These are phyloP conservation scores for Aristolochia fimbriata DNA, from an alignment of 164 flowering plant species.

Conservation along the genomic window DNA sequence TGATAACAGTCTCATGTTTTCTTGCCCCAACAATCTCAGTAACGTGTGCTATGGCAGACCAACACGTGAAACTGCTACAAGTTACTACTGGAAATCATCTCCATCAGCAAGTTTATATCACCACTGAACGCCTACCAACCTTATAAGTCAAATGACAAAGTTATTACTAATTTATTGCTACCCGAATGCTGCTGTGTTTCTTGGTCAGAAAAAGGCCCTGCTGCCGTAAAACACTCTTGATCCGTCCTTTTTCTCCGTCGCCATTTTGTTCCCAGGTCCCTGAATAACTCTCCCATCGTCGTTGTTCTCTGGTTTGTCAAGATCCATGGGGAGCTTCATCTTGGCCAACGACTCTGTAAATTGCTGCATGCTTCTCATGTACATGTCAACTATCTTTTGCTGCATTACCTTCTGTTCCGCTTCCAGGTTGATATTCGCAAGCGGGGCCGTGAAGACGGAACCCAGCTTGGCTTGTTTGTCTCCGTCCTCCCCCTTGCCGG, in stretches of 20 bases:
- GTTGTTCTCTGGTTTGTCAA: conserved; percentile 31
- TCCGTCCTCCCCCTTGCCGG: conserved; percentile 26
- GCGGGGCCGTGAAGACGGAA: conserved; percentile 37
- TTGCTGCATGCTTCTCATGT: conserved; percentile 94
- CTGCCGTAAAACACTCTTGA: conserved; percentile 86
- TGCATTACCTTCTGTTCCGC: conserved; percentile 77
- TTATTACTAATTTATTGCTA: no score
- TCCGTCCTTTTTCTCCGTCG: conserved; percentile 47
- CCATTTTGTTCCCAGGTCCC: conserved; percentile 18
- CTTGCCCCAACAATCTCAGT: no score
- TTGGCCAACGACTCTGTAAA: conserved; percentile 80
- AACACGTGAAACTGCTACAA: no score
- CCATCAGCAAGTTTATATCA: no score
- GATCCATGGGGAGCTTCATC: conserved; percentile 89
- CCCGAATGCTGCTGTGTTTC: neutral
- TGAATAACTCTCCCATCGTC: conserved; percentile 29
- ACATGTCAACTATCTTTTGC: conserved; percentile 84
- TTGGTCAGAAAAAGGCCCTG: conserved; percentile 50
- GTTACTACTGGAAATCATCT: no score
- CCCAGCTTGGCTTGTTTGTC: conserved; percentile 21
- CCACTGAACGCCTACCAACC: no score
- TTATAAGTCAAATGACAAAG: no score
- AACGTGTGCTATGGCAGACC: no score
- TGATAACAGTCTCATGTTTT: no score
- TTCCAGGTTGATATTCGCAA: conserved; percentile 36